These are phyloP conservation scores for Papiliotrema fonsecae DNA, from an alignment of 1,284 basidiomycete genomes.

Conservation along the genomic window DNA sequence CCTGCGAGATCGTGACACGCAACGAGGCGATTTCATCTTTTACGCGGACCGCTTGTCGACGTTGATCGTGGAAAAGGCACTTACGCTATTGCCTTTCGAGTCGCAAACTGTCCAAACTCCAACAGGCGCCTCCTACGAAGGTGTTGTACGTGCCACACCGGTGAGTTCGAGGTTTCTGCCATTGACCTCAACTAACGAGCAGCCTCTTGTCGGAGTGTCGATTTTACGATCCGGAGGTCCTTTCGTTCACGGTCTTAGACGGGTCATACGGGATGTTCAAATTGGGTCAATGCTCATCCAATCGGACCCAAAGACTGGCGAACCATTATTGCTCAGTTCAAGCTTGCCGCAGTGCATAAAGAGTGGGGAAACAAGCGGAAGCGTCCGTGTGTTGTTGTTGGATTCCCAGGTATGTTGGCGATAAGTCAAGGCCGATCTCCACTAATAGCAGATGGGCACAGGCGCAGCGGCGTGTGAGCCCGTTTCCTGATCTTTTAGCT, in stretches of 20 bases:
- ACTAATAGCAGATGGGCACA: slow-evolving; percentile 72
- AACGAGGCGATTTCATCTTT: slow-evolving; percentile 68
- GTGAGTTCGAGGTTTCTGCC: slow-evolving; percentile 15
- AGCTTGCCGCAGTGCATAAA: slow-evolving; percentile 72
- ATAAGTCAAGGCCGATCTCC: too few relatives aligned
- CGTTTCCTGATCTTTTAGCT: background rate
- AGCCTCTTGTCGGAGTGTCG: slow-evolving; percentile 42
- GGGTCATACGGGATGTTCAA: slow-evolving; percentile 80
- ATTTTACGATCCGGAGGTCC: slow-evolving; percentile 63
- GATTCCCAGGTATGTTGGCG: slow-evolving; percentile 67
- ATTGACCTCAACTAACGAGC: slow-evolving; percentile 1
- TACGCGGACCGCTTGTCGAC: slow-evolving; percentile 72
- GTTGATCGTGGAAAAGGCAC: slow-evolving; percentile 75
- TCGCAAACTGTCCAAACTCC: slow-evolving; percentile 66
- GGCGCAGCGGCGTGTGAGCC: slow-evolving; percentile 71
- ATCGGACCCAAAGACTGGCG: slow-evolving; percentile 75
- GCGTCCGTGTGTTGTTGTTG: slow-evolving; percentile 81
- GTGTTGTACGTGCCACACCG: slow-evolving; percentile 61
- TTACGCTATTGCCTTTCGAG: slow-evolving; percentile 71
- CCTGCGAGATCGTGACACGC: slow-evolving; percentile 65
- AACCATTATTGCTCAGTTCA: slow-evolving; percentile 79
- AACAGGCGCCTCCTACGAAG: slow-evolving; percentile 56
- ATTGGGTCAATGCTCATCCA: slow-evolving; percentile 89
- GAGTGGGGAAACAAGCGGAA: slow-evolving; percentile 58
- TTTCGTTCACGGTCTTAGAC: slow-evolving; percentile 80